A percentile compares a stretch with the other conserved stretches of the same genome.
Evolutionary conservation across 179 eudicot species (phyloP).

Genomic region (Amaranthus tricolor): DNA sequence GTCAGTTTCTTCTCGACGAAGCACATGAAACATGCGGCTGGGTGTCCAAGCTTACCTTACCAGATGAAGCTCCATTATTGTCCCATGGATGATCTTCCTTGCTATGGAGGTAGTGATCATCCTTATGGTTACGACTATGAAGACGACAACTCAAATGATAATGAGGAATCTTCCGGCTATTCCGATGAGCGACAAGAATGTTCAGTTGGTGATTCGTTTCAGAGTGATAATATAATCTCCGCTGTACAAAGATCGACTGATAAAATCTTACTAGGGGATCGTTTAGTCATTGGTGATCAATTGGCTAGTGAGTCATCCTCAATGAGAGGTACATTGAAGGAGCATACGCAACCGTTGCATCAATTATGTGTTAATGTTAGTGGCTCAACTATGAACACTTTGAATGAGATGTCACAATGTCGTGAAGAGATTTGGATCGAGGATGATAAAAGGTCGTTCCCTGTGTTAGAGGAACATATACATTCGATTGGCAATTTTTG

Average conservation of each 20-base stretch:
- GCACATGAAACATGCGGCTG: constrained; percentile 57
- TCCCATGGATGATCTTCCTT: constrained; percentile 83
- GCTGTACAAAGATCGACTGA: constrained; percentile 6
- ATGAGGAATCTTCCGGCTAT: background rate
- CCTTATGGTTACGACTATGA: constrained; percentile 26
- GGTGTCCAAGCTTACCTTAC: constrained; percentile 62
- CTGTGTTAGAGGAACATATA: constrained; percentile 4
- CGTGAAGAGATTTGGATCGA: background rate
- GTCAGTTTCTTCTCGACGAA: constrained; percentile 80
- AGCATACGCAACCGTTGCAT: constrained; percentile 4
- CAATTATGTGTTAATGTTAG: constrained; percentile 15
- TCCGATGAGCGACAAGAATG: background rate
- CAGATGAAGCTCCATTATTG: constrained; percentile 63
- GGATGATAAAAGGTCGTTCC: background rate
- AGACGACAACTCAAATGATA: constrained; percentile 24
- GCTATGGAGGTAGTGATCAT: constrained; percentile 35
- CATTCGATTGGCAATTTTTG: background rate
- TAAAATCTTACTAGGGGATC: background rate
- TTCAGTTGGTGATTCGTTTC: constrained; percentile 4
- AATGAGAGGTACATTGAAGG: background rate
- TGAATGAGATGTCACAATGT: background rate
- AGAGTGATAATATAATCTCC: constrained; percentile 7
- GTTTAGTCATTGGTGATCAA: background rate
- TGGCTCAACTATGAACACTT: constrained; percentile 11
- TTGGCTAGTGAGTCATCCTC: constrained; percentile 1